These are phyloP conservation scores for Avena sativa DNA, from an alignment of 176 grass and related monocot species.

Conservation along the genomic window DNA sequence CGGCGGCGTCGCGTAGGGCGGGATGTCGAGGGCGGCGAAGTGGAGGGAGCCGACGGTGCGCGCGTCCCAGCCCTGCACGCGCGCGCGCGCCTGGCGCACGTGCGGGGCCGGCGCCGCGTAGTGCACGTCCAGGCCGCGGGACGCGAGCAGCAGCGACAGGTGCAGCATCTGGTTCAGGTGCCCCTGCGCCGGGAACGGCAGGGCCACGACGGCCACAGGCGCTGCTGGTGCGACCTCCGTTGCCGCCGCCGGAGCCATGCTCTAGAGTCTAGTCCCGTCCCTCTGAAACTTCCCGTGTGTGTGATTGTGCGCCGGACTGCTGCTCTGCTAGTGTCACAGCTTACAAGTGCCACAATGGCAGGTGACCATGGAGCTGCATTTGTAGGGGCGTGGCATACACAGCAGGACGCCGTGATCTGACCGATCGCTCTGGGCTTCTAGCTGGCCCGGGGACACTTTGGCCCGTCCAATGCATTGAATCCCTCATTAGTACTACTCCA, in stretches of 20 bases:
- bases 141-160: conserved; percentile 43
- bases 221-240: neutral
- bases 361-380: neutral
- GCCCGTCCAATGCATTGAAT: neutral
- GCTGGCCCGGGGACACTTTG: neutral
- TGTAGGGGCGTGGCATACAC: neutral
- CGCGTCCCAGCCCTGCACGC: conserved; percentile 26
- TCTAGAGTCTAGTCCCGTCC: neutral
- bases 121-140: conserved; percentile 44
- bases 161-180: conserved; percentile 57
- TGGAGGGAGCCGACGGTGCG: conserved; percentile 1
- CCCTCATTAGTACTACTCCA: neutral
- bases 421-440: neutral
- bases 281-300: too few species aligned
- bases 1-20: conserved; percentile 3
- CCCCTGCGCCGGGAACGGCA: conserved; percentile 48
- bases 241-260: neutral
- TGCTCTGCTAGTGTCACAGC: neutral
- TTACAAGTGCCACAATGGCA: neutral
- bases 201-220: conserved; percentile 35
- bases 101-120: conserved; percentile 41
- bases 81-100: conserved; percentile 22
- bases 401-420: neutral
- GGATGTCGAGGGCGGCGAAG: conserved; percentile 26
- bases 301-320: neutral